These are phyloP conservation scores for Heterobasidion parviporum DNA, from an alignment of 1,284 basidiomycete genomes.

Conservation along the genomic window DNA sequence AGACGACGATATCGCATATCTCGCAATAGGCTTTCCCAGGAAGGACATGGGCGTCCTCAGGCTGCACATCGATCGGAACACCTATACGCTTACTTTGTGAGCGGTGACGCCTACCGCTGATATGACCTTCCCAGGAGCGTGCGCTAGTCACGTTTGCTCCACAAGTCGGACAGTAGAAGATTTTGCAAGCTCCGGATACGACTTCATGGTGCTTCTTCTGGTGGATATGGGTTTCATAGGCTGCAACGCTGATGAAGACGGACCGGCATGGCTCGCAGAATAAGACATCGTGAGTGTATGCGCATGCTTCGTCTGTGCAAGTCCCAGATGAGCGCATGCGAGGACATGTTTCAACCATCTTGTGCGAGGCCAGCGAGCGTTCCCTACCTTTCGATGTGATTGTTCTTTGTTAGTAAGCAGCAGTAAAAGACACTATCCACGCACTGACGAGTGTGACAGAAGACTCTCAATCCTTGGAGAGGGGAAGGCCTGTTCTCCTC, in stretches of 20 bases:
- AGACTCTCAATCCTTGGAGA: too few species aligned
- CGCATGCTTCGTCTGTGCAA: not conserved
- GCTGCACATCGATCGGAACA: slow-evolving; percentile 18
- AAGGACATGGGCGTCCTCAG: not conserved
- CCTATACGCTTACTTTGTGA: not conserved
- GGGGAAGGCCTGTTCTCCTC: too few species aligned
- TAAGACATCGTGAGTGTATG: not conserved
- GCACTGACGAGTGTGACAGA: too few species aligned
- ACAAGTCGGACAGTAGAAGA: not conserved
- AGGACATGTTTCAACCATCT: not conserved
- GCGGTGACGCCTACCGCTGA: not conserved
- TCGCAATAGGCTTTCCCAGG: not conserved
- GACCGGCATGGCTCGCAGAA: not conserved
- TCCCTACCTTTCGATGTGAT: too few species aligned
- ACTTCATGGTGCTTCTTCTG: not conserved
- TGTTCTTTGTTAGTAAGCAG: too few species aligned
- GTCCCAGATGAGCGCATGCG: not conserved
- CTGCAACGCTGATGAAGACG: not conserved
- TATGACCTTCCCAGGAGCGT: not conserved
- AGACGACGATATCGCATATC: not conserved
- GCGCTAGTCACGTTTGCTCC: not conserved
- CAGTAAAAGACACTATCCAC: too few species aligned
- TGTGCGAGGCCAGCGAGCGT: too few species aligned
- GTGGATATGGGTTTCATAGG: not conserved
- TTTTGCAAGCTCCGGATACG: not conserved